These are phyloP conservation scores for Mortierella sp. DNA, from an alignment of 371 early-diverging fungal species.

Conservation along the genomic window DNA sequence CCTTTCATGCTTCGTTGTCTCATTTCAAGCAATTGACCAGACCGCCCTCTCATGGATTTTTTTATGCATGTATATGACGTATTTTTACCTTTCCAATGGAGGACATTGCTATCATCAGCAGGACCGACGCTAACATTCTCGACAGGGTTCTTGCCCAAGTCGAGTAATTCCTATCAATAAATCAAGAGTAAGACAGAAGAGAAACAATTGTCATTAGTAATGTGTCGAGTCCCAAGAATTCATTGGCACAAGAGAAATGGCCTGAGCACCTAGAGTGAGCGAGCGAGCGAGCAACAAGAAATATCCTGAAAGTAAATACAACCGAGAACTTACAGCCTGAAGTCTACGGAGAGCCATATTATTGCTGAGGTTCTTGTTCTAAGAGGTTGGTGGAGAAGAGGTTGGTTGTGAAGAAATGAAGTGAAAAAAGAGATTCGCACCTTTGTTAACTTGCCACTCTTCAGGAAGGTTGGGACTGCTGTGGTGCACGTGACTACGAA, in stretches of 20 bases:
- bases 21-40: background rate
- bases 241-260: background rate
- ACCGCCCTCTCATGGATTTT: background rate
- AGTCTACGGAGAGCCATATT: slow-evolving; percentile 55
- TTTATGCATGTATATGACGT: background rate
- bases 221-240: background rate
- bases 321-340: slow-evolving; percentile 36
- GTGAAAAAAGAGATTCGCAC: background rate
- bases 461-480: background rate
- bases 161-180: slow-evolving; percentile 75
- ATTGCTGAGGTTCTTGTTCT: background rate
- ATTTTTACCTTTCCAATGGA: slow-evolving; percentile 81
- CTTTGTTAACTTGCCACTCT: too few relatives aligned
- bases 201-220: background rate
- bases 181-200: background rate
- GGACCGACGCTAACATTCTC: slow-evolving; percentile 76
- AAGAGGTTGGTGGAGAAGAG: background rate
- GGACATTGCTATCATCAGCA: slow-evolving; percentile 74
- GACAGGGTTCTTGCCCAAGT: slow-evolving; percentile 77
- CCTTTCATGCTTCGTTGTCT: background rate
- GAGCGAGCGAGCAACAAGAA: background rate
- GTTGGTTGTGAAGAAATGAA: background rate
- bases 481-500: background rate
- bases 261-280: background rate
- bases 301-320: background rate